phyloP scores from a whole-genome alignment of 257 asterid species.

The Scutellaria minor region DNA sequence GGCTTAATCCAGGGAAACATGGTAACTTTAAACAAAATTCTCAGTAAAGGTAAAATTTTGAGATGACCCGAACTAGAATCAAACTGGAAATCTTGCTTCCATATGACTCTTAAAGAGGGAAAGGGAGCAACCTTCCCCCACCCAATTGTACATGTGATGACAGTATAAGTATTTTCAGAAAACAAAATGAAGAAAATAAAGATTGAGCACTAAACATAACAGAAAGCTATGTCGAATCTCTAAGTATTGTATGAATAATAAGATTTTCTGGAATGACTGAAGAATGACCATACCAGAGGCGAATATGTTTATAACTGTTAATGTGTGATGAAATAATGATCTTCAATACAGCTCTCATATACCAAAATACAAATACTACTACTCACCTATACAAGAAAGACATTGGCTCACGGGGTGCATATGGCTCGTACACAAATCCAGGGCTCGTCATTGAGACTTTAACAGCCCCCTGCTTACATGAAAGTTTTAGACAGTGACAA shows the following conservation, averaged over 20 bases:
- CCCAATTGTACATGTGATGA: background rate
- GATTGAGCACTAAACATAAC: background rate
- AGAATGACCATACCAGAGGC: conserved; percentile 7
- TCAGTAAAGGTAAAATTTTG: background rate
- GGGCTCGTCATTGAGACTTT: conserved; percentile 74
- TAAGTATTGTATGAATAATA: too few species aligned
- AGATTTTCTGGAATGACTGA: background rate
- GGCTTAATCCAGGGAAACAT: background rate
- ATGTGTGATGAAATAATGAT: background rate
- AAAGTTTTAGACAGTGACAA: conserved; percentile 31
- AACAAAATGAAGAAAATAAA: background rate
- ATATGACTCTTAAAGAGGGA: background rate
- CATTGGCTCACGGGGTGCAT: conserved; percentile 66
- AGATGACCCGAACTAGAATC: background rate
- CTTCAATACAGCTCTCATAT: conserved; percentile 10
- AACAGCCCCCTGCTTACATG: conserved; percentile 59
- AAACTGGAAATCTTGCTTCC: conserved; percentile 1
- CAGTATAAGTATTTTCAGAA: background rate
- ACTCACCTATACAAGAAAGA: conserved; percentile 77
- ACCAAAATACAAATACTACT: conserved; percentile 22
- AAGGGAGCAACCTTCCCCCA: background rate
- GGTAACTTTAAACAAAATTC: background rate
- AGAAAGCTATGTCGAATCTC: too few species aligned
- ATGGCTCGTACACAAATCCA: conserved; percentile 83
- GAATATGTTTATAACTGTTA: conserved; percentile 7